Base-by-base conservation (phyloP, 1,284 basidiomycete genomes). In the Apiotrichum porosum region DNA sequence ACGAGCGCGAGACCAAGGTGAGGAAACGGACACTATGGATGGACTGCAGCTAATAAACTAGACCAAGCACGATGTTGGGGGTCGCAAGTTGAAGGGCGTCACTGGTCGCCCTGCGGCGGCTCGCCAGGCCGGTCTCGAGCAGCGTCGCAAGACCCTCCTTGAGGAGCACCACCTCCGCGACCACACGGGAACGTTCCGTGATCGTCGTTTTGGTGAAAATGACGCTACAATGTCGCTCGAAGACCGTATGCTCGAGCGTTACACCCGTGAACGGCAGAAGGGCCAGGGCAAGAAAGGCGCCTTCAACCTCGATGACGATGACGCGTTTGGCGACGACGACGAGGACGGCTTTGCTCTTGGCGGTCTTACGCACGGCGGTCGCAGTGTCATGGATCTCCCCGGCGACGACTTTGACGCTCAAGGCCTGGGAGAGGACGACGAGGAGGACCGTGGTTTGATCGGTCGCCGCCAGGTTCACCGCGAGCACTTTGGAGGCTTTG, bases 211-310 rank as follows among this genome's bases (percentile, higher is more conserved):
- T 63, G 95, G 95, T 75, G 95, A 98, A 80, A 85, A 88, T 62
- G 84, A 98, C 61, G 84, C 92, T 2, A 81, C 82, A 10, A 83
- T 98, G 80, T 85, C 86, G 10, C 78, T 91, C 15, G 95, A 99
- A 69, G 94, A 98, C 62, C 87, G 91, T 57, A 97, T 97, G 85
- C 80, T 98, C 23, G 92, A 97, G 73, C 85, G 95, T 31, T 98
- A 97, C 71, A 97, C 92, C 6, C 81, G 81, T 52, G 94, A 97
- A 71, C 77, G 88, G 52, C 72, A 75, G 60, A 50, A 66, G n/a
- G 68, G 69, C 0, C 76, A 81, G 18, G 85, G 86, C 37, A 90
- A 86, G 70, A 83, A 85, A 39, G 78, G 78, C n/a, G 77, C 82
- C 9, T 97, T 95, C 80, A 94, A 94, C 66, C 77, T 98, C 30